phyloP scores from a whole-genome alignment of 495 filamentous ascomycete species.

The Venustampulla echinocandica region DNA sequence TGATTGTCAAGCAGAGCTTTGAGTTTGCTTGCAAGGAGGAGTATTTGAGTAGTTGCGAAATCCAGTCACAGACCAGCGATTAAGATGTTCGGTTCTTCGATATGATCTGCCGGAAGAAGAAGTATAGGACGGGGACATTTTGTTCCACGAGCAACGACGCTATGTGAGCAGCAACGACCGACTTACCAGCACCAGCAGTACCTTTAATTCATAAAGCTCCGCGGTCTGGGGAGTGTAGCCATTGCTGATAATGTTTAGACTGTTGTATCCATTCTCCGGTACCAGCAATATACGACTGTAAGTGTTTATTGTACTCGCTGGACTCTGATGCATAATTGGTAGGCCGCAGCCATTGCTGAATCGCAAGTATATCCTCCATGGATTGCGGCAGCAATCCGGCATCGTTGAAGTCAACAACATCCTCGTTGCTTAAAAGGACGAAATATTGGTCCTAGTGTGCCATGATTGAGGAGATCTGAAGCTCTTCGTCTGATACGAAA shows the following conservation, averaged over 20 bases:
- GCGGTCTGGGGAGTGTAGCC: slow-evolving; percentile 27
- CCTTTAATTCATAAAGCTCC: slow-evolving; percentile 42
- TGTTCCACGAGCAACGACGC: slow-evolving; percentile 26
- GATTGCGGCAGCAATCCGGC: slow-evolving; percentile 26
- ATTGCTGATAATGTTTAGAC: slow-evolving; percentile 30
- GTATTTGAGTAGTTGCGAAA: slow-evolving; percentile 32
- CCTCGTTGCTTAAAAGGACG: slow-evolving; percentile 22
- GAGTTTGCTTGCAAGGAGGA: slow-evolving; percentile 33
- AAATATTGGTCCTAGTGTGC: slow-evolving; percentile 18
- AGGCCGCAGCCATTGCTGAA: slow-evolving; percentile 31
- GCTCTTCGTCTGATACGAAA: too few relatives aligned
- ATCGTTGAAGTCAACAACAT: slow-evolving; percentile 26
- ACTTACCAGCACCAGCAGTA: slow-evolving; percentile 44
- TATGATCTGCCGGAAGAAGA: slow-evolving; percentile 50
- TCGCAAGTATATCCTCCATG: slow-evolving; percentile 15
- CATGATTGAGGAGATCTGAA: too few relatives aligned
- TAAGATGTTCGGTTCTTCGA: slow-evolving; percentile 35
- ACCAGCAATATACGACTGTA: slow-evolving; percentile 30
- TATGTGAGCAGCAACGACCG: slow-evolving; percentile 37
- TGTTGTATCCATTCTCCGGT: slow-evolving; percentile 39
- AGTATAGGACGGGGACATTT: slow-evolving; percentile 35
- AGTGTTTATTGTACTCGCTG: slow-evolving; percentile 31
- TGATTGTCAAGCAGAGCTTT: slow-evolving; percentile 18
- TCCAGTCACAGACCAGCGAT: slow-evolving; percentile 35
- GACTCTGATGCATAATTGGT: slow-evolving; percentile 25